Conservation (phyloP, 129 eudicot genomes). For the sunflower (Helianthus annuus) region HanXRQr2.0-SUNRISE NC_035447.2:49976905-49977404, state of each 20-base stretch:
- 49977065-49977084: background rate
- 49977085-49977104: background rate
- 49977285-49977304: background rate
- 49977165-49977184: conserved; percentile 2
- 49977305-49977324: background rate
- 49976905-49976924: background rate
- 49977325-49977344: background rate
- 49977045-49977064: background rate
- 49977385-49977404: background rate
- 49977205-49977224: conserved; percentile 9
- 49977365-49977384: background rate
- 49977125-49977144: background rate
- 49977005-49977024: background rate
- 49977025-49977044: background rate
- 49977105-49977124: background rate
- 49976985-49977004: background rate
- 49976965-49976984: background rate
- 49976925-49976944: background rate
- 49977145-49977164: background rate
- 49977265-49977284: background rate
- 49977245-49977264: background rate
- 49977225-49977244: background rate
- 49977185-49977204: background rate
- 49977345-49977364: background rate
- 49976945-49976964: background rate